Evolutionary conservation across 2,329 filamentous ascomycete species (phyloP), one percentile per base, ranked within the genome.

Genomic region (Aspergillus proliferans): DNA sequence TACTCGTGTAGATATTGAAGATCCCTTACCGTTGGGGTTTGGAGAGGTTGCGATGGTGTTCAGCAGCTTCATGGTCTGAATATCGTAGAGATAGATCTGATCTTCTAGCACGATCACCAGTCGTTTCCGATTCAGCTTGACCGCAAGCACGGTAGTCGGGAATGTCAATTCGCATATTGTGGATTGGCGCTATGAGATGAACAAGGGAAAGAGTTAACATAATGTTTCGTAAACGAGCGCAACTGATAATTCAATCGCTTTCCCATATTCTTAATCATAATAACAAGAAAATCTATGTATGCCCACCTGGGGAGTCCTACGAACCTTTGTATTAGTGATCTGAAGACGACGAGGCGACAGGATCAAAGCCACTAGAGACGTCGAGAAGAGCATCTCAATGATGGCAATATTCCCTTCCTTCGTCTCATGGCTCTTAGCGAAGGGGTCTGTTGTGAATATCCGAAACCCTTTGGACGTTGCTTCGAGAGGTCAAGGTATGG

Each of bases 121-220:
- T 34, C 93, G 85, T 70, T 96, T 97, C 58, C 93, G 82, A 70
- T 98, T 98, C 62, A 98, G 77, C 56, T 91, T 87, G 51, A 98
- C 89, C 18, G 92, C 91, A 38, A 97, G 81, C 9, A 98, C 90
- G 45, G 91, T 90, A n/a, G 91, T 95, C 10, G 92, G 92, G 61
- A 98, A 98, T 3, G 92, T 97, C 65, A 98, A 87, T 71, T 98
- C 93, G 81, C 93, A 98, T 68, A 98, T 97, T 51, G 94, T 88
- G 39, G 92, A 84, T 69, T 85, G 79, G 56, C 82, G 76, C 81
- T 85, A 65, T 53, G 49, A 40, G 19, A 47, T 9, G 33, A 26
- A 33, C 38, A 34, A 47, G 19, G 15, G 34, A 39, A 46, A 45
- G 33, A 21, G 52, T 58, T 47, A 58, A 58, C 46, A 45, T 24